Percentiles rank a stretch among this genome's conserved stretches.
These are phyloP conservation scores for Desmodesmus armatus DNA, from an alignment of 139 green algal species.

Conservation along the genomic window DNA sequence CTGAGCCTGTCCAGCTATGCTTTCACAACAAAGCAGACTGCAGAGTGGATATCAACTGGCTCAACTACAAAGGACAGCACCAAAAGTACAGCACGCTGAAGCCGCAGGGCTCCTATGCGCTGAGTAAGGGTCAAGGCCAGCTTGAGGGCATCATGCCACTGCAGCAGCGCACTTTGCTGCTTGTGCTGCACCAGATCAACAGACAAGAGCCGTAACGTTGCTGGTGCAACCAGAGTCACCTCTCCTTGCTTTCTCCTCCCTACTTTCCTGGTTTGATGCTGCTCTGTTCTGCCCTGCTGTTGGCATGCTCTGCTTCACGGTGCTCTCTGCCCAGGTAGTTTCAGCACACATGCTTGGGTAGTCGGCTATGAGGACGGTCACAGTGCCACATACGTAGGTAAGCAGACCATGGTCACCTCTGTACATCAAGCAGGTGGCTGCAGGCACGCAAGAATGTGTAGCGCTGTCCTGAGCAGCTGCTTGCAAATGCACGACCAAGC, in stretches of 20 bases:
- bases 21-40: conserved; percentile 1
- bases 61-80: conserved; percentile 1
- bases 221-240: background rate
- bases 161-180: too few species aligned
- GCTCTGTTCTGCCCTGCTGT: background rate
- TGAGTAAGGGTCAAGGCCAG: background rate
- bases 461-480: too few species aligned
- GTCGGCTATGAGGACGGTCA: conserved; percentile 30
- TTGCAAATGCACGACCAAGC: background rate
- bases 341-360: conserved; percentile 60
- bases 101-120: background rate
- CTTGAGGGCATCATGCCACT: too few species aligned
- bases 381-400: background rate
- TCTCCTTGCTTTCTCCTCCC: background rate
- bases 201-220: background rate
- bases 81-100: conserved; percentile 15
- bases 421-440: too few species aligned
- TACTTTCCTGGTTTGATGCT: background rate
- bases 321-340: conserved; percentile 52
- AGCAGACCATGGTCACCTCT: background rate
- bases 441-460: too few species aligned
- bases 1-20: background rate
- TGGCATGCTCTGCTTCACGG: background rate
- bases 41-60: background rate
- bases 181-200: too few species aligned